A percentile compares a stretch with the other conserved stretches of the same genome.
Conservation (phyloP, 805 yeast species). For the Naumovozyma castellii region DNA sequence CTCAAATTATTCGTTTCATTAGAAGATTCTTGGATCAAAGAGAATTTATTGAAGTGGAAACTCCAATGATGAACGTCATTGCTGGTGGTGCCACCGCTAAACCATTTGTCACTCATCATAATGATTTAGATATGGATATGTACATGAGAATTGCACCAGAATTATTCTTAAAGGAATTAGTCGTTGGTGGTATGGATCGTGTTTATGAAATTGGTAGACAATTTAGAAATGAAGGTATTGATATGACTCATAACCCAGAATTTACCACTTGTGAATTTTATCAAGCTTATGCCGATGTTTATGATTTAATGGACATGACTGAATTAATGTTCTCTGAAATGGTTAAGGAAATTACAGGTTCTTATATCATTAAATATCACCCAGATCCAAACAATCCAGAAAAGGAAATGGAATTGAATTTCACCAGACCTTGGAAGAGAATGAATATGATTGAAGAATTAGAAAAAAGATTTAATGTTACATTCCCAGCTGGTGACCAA, state of each 20-base stretch:
- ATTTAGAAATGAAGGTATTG: slow-evolving; percentile 97
- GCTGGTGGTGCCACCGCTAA: slow-evolving; percentile 99
- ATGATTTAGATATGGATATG: slow-evolving; percentile 92
- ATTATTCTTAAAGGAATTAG: slow-evolving; percentile 88
- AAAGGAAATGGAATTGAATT: slow-evolving; percentile 68
- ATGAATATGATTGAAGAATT: slow-evolving; percentile 93
- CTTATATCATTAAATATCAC: slow-evolving; percentile 76
- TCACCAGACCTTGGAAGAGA: slow-evolving; percentile 97
- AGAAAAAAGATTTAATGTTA: slow-evolving; percentile 76
- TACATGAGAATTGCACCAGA: slow-evolving; percentile 98
- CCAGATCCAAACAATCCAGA: slow-evolving; percentile 94
- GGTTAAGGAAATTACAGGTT: slow-evolving; percentile 93
- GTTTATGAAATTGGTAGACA: slow-evolving; percentile 98
- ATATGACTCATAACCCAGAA: slow-evolving; percentile 97
- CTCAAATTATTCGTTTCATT: slow-evolving; percentile 80
- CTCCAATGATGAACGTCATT: slow-evolving; percentile 97
- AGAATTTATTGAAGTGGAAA: slow-evolving; percentile 90
- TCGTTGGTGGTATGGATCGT: slow-evolving; percentile 96
- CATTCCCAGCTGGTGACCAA: slow-evolving; percentile 92
- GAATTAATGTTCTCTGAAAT: slow-evolving; percentile 89
- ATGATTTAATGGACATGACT: slow-evolving; percentile 87
- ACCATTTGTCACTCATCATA: slow-evolving; percentile 95
- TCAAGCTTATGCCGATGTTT: slow-evolving; percentile 95
- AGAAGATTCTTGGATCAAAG: slow-evolving; percentile 81
- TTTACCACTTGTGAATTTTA: slow-evolving; percentile 98